Evolutionary conservation across 768 basidiomycete species (phyloP).

Genomic region (Mycena rebaudengoi): DNA sequence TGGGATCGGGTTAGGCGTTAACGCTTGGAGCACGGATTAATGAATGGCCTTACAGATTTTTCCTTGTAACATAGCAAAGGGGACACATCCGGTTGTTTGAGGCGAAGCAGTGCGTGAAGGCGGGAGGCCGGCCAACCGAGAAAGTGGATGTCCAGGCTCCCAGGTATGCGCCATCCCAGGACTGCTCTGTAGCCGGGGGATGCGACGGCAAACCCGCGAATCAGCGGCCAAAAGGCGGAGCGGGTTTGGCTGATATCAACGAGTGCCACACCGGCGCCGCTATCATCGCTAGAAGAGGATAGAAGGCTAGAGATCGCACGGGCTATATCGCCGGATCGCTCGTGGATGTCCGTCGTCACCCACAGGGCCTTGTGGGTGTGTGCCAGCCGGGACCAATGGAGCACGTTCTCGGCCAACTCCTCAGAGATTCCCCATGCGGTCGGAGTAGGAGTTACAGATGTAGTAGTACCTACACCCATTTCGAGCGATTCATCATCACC

Average conservation of each 20-base stretch:
- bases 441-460: too few species aligned
- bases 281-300: neutral
- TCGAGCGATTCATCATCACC: too few species aligned
- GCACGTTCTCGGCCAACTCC: too few species aligned
- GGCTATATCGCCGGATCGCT: too few species aligned
- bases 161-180: neutral
- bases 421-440: too few species aligned
- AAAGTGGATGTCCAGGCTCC: neutral
- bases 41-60: neutral
- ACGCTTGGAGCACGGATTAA: neutral
- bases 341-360: too few species aligned
- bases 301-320: neutral
- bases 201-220: neutral
- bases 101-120: neutral
- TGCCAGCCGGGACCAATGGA: too few species aligned
- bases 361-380: too few species aligned
- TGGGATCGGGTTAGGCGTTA: neutral
- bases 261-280: neutral
- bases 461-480: too few species aligned
- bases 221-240: neutral
- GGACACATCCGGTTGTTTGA: neutral
- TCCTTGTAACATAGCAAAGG: neutral
- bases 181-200: neutral
- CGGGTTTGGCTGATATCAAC: neutral
- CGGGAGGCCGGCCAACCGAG: neutral